Evolutionary conservation across 2,329 filamentous ascomycete genomes (phyloP).

Genomic region (Epichloe gansuensis): DNA sequence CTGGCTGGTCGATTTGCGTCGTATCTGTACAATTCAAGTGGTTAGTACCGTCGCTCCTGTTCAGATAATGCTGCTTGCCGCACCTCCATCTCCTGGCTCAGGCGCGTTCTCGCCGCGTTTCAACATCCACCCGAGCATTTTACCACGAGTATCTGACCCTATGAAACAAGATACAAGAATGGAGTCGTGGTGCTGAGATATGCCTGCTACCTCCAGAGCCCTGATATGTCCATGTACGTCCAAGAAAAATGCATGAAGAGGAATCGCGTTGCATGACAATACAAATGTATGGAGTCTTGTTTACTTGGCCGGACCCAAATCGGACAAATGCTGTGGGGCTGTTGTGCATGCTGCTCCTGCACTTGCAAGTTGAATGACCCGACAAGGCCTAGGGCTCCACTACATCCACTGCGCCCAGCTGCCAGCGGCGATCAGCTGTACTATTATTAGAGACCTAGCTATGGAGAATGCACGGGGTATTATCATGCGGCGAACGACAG

Average conservation of each 20-base stretch:
- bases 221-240: neutral
- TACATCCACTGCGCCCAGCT: too few species aligned
- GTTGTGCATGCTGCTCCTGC: neutral
- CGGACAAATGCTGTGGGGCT: neutral
- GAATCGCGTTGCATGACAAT: neutral
- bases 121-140: conserved; percentile 50
- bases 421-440: too few species aligned
- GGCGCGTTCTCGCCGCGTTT: conserved; percentile 31
- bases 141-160: neutral
- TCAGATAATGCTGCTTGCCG: neutral
- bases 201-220: neutral
- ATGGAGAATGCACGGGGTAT: too few species aligned
- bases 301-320: neutral
- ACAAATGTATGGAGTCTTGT: too few species aligned
- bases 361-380: too few species aligned
- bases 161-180: neutral
- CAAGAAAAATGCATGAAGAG: neutral
- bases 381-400: too few species aligned
- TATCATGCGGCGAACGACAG: too few species aligned
- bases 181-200: neutral
- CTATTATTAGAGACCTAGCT: too few species aligned
- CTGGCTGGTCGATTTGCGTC: conserved; percentile 43
- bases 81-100: conserved; percentile 16
- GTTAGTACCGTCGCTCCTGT: neutral
- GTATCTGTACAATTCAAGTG: conserved; percentile 18